These are phyloP conservation scores for Cryptosporidium sp. DNA, from an alignment of 169 alveolate genomes.

Conservation along the genomic window DNA sequence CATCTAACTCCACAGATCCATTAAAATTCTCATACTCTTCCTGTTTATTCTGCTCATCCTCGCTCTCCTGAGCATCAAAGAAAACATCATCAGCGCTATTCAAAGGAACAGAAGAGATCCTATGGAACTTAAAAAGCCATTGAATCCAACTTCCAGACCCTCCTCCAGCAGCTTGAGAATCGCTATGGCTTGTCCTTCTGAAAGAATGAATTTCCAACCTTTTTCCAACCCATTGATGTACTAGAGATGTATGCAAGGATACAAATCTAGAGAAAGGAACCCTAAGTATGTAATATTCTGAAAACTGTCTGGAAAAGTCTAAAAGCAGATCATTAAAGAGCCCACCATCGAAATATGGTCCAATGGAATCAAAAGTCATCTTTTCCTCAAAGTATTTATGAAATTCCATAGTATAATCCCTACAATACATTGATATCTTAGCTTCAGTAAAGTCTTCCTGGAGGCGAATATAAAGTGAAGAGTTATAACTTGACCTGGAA, in stretches of 20 bases:
- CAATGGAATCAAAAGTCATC: constrained; percentile 21
- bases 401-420: constrained; percentile 37
- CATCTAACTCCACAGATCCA: constrained; percentile 42
- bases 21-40: not conserved
- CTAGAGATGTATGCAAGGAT: constrained; percentile 61
- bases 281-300: constrained; percentile 48
- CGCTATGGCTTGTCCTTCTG: constrained; percentile 11
- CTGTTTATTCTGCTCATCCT: not conserved
- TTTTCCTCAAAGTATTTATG: constrained; percentile 42
- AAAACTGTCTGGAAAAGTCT: constrained; percentile 53
- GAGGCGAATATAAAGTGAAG: constrained; percentile 11
- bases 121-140: constrained; percentile 65
- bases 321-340: constrained; percentile 36
- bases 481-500: not conserved
- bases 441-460: constrained; percentile 67
- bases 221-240: constrained; percentile 67
- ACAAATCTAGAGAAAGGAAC: constrained; percentile 62
- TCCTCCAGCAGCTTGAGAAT: not conserved
- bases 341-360: constrained; percentile 24
- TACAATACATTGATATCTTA: constrained; percentile 64
- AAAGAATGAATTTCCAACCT: constrained; percentile 26
- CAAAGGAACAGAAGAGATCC: constrained; percentile 39
- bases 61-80: constrained; percentile 52
- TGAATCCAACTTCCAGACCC: constrained; percentile 49
- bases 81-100: constrained; percentile 16